Base-by-base conservation (phyloP, 1,284 basidiomycete species). In the Ganoderma resinaceum region DNA sequence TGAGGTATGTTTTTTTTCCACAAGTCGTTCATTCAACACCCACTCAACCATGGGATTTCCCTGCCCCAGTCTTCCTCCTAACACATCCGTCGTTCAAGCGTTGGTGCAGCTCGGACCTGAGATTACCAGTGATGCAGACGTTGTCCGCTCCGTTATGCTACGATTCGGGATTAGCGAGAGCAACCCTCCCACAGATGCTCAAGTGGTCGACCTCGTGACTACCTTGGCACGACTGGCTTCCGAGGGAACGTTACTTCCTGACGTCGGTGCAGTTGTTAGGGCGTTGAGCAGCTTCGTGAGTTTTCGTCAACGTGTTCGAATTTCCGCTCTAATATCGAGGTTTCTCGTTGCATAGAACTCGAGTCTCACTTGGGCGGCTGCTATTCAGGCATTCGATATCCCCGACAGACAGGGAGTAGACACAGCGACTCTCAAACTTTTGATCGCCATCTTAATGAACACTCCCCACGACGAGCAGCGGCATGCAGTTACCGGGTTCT, bases 401-500 rank as follows among this genome's bases (percentile, higher is more conserved):
- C 83, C 89, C 18, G 91, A 94, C 77, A 87, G 94, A 57, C 87
- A 88, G 70, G 91, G 92, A 6, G 92, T 95, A 20, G 94, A 95
- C 78, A 94, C 93, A 1, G 90, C 91, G 37, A 95, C 92, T 0
- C 78, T 95, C 70, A 95, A 94, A 78, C 84, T 95, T 61, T 81
- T 95, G 72, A 93, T 95, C 62, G 92, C 92, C 60, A 90, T 94
- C 62, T 85, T 95, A 29, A 84, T 93, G 68, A 91, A 91, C 75
- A 86, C 88, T 53, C 89, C 92, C 57, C 87, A 89, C 31, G 90
- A 93, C 63, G 85, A 83, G 18, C 89, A 92, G 62, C 87, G 86
- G 8, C 92, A 93, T 72, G 91, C 92, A 20, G 92, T 95, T 14
- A 87, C 87, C 5, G 93, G 93, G 20, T 95, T 95, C 76, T 95